These are phyloP conservation scores for Byssothecium circinans DNA, from an alignment of 2,329 filamentous ascomycete genomes.

Conservation along the genomic window DNA sequence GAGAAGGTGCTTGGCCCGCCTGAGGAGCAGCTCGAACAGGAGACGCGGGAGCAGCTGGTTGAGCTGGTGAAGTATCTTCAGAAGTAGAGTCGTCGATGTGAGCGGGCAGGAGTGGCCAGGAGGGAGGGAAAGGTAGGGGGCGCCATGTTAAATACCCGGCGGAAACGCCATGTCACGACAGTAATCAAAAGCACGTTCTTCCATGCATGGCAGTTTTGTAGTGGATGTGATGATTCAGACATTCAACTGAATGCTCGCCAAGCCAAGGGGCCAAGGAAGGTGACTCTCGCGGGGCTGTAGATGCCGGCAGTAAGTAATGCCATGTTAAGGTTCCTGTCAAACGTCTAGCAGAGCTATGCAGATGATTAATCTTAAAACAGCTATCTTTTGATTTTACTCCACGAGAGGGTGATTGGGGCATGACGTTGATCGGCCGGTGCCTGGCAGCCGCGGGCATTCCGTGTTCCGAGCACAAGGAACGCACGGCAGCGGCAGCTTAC, in stretches of 20 bases:
- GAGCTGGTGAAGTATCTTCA: constrained; percentile 61
- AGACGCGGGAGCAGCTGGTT: constrained; percentile 67
- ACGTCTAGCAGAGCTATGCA: no score
- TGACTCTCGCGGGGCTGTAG: no score
- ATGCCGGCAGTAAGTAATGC: no score
- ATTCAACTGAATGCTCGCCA: no score
- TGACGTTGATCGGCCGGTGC: constrained; percentile 15
- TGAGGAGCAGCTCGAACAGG: constrained; percentile 73
- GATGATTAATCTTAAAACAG: no score
- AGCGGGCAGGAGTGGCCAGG: not conserved
- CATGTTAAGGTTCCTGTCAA: no score
- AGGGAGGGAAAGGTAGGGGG: constrained; percentile 18
- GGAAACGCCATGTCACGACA: constrained; percentile 9
- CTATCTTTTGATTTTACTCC: no score
- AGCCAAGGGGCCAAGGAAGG: no score
- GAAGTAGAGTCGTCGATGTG: constrained; percentile 29
- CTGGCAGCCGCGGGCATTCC: constrained; percentile 3
- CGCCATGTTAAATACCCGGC: constrained; percentile 19
- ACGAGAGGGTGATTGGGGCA: no score
- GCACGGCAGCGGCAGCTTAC: no score
- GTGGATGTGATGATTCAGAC: no score
- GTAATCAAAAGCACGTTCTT: not conserved
- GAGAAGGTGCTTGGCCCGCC: constrained; percentile 71
- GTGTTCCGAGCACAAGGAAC: not conserved
- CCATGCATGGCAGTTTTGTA: no score